Conservation (phyloP, 306 rosid genomes). For the Inga laurina region DNA sequence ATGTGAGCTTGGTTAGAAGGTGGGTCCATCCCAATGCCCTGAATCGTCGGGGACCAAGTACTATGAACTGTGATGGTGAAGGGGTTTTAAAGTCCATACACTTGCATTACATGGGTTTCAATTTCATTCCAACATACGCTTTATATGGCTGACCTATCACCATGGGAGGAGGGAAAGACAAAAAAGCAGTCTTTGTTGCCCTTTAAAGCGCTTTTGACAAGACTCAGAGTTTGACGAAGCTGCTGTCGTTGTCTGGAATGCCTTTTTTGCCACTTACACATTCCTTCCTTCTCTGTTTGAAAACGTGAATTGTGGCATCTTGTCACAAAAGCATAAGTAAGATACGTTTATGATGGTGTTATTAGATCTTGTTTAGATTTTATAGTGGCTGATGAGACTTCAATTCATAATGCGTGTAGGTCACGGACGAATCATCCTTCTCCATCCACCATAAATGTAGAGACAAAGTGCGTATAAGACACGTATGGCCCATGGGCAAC, state of each 20-base stretch:
- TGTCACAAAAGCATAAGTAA: background rate
- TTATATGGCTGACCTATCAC: background rate
- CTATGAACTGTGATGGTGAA: background rate
- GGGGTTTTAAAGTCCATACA: background rate
- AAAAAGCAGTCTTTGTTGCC: background rate
- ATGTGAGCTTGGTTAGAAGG: constrained; percentile 33
- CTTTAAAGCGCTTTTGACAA: background rate
- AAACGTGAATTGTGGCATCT: background rate
- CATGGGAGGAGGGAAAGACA: background rate
- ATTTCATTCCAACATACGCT: background rate
- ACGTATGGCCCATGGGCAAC: background rate
- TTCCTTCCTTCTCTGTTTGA: background rate
- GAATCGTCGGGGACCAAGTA: constrained; percentile 42
- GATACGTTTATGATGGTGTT: background rate
- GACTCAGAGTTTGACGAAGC: background rate
- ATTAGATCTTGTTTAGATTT: background rate
- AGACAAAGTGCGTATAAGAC: background rate
- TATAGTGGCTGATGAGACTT: background rate
- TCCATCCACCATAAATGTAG: background rate
- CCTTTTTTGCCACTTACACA: background rate
- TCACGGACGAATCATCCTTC: background rate
- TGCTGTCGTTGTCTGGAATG: background rate
- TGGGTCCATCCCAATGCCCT: constrained; percentile 35
- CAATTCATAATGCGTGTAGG: background rate
- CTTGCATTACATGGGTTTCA: background rate